Base-by-base conservation (phyloP, 2,329 filamentous ascomycete species). In the Phyllosticta citrichinensis region DNA sequence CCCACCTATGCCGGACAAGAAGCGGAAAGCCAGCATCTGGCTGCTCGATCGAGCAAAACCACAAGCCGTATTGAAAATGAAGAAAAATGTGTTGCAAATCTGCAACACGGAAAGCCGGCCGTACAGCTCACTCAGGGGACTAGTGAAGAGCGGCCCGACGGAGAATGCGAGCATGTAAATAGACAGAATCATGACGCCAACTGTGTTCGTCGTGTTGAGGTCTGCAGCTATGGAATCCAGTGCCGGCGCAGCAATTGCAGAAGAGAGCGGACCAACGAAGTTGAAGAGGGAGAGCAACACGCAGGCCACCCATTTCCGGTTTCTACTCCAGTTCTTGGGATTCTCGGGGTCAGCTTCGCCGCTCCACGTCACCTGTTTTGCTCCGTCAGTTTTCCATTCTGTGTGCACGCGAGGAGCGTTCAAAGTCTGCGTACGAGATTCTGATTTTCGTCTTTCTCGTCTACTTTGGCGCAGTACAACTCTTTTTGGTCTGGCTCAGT, bases 41-140 rank as follows among this genome's bases (percentile, higher is more conserved):
- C 68, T 72, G 64, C 79, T 80, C 10, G 75, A 81, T 60, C 76
- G 71, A 1, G 81, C 79, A 8, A 83, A 77, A 0, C 81, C 85
- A 65, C 84, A 86, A 8, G 77, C 82, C 51, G 84, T 76, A 66
- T 84, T 86, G 70, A 84, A 87, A 17, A 80, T 70, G 5, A 84
- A 67, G 67, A 79, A 84, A 64, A 81, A 76, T 20, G 83, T 63
- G 66, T 84, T 85, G 2, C 80, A 73, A 10, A 78, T 64, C 64
- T 84, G 83, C 2, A 85, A 72, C 1, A 84, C 74, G 14, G 78
- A 74, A 2, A 81, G 76, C 84, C 56, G 35, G 2, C 56, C 56
- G 14, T 51, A 57, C 56, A 57, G 35, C 35, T 73, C 66, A 84
- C 83, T 2, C 79, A 83, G 0, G 80, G 82, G 0, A 77, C 81